Base-by-base conservation (phyloP, 2,329 filamentous ascomycete species). In the Incumbomyces delicatus region DNA sequence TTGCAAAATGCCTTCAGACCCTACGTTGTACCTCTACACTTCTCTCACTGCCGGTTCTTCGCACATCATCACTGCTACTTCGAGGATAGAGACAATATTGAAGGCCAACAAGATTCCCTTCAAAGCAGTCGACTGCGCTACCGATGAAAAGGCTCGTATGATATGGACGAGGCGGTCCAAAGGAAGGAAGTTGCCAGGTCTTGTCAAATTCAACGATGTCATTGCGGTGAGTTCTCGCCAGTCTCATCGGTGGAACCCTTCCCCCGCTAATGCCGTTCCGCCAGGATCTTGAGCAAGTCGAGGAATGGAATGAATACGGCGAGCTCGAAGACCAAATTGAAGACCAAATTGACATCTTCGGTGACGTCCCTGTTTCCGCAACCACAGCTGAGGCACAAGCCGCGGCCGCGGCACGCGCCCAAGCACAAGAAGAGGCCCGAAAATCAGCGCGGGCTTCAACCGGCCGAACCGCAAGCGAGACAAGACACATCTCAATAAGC, bases 271-370 rank as follows among this genome's bases (percentile, higher is more conserved):
- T 27, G 16, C 10, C 27, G 20, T 30, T 20, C 31, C 16, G 17
- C 17, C 54, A 95, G 89, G 92, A 95, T 63, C 76, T 95, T 41
- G 84, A 90, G 53, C 83, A 96, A 66, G 80, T 96, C 53, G 92
- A 98, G 68, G 92, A 98, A 63, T 96, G 90, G 92, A 98, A 98
- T 71, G 92, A 98, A 65, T 95, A 94, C 66, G 88, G 88, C 66
- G 90, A 96, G 68, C 77, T 98, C 51, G 87, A 88, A 65, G 80
- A 90, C 66, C 84, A 90, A 58, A 80, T 96, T 58, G 73, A 73
- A 36, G 67, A 59, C 46, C 58, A 63, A 39, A 56, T 64, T 59
- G 63, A 65, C 45, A 51, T 65, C 61, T 20, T 56, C 60, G 11
- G 50, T 55, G 45, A 48, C 57, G 13, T 53, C 12, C 37, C 42